Evolutionary conservation across 805 yeast species (phyloP), one percentile per base, ranked within the genome.

Genomic region (Isabelozyma rhagii): DNA sequence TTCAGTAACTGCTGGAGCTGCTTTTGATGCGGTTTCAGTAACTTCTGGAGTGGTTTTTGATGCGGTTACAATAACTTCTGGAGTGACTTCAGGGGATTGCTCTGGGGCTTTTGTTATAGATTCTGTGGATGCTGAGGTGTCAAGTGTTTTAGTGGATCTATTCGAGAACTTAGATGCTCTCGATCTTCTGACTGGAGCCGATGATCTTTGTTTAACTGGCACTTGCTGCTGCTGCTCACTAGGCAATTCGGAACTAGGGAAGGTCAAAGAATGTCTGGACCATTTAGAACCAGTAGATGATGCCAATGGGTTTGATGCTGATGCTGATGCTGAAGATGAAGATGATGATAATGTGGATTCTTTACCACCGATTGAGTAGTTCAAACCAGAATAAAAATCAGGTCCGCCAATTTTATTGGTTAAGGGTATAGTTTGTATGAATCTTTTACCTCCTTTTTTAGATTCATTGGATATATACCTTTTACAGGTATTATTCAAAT

Each of bases 371-470:
- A 58, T 51, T 17, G 54, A 43, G 41, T 59, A 58, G 43, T 61
- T 63, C 41, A 63, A 56, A 31, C 62, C 58, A 10, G 61, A 51
- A 44, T 58, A 64, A 42, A 62, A 61, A 42, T 55, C 61, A 15
- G 49, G 29, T 8, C 59, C 44, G 14, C 61, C 49, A 13, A 31
- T 31, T 8, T 55, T 49, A 15, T 54, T 52, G 7, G 66, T 49
- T 2, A 58, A 52, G 5, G 71, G 68, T 34, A 67, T 66, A 3
- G 75, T 69, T 53, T 68, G 74, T 56, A 69, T 67, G 53, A 61
- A 69, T 50, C 75, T 53, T 49, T 60, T 66, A 36, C 66, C 54
- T 8, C 60, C 62, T 28, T 57, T 60, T 46, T 59, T 56, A 17
- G 51, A 43, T 44, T 59, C 64, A 18, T 61, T 62, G 8, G 67